Conservation (phyloP, 1,284 basidiomycete genomes). For the Heimioporus retisporus region DNA sequence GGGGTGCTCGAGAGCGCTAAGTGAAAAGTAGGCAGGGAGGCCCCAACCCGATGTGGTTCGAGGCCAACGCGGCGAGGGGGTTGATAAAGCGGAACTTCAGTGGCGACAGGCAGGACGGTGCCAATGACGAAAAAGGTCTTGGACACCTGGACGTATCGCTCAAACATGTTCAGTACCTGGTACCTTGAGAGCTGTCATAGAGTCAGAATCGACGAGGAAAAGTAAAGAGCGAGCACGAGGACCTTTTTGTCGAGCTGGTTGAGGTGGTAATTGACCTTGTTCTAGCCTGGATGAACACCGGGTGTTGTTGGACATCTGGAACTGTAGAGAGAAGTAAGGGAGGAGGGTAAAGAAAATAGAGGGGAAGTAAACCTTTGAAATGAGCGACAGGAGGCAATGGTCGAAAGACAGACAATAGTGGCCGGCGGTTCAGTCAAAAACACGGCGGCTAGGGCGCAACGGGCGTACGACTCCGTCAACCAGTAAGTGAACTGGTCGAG, state of each 20-base stretch:
- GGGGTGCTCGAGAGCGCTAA: constrained; percentile 86
- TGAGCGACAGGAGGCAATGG: no score
- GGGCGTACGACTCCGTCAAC: no score
- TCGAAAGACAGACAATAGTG: no score
- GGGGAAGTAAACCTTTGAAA: no score
- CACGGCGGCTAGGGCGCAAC: no score
- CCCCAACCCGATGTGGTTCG: constrained; percentile 90
- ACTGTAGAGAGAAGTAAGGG: no score
- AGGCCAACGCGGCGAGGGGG: constrained; percentile 83
- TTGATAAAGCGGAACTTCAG: constrained; percentile 82
- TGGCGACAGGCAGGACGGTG: constrained; percentile 67
- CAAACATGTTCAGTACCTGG: constrained; percentile 84
- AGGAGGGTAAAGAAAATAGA: no score
- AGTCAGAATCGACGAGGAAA: constrained; percentile 23
- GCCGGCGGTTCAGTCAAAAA: no score
- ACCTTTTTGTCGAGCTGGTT: constrained; percentile 96
- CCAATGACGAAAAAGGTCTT: constrained; percentile 94
- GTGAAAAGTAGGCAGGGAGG: constrained; percentile 87
- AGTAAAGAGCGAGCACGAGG: constrained; percentile 36
- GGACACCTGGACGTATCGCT: constrained; percentile 92
- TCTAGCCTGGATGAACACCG: constrained; percentile 85
- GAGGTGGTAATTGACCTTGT: constrained; percentile 81
- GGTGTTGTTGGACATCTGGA: constrained; percentile 77
- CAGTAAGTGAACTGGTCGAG: no score
- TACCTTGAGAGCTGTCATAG: constrained; percentile 87